Percentiles rank a stretch among this genome's conserved stretches.
Evolutionary conservation across 2,329 filamentous ascomycete species (phyloP).

Genomic region (Penicillium hordei): DNA sequence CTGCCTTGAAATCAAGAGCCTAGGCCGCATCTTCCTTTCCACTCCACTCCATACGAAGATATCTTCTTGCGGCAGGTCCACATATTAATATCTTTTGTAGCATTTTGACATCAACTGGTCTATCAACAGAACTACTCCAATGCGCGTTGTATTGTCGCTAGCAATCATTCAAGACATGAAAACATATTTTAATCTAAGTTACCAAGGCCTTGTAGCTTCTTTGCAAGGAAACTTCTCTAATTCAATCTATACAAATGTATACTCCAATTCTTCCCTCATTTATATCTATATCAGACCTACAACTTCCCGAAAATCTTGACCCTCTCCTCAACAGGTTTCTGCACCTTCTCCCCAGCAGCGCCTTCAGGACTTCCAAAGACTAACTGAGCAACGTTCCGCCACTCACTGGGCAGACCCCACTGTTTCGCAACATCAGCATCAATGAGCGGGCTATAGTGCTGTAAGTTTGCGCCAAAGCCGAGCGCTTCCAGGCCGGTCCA

Average conservation of each 20-base stretch:
- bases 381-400: conserved; percentile 78
- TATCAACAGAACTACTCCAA: no score
- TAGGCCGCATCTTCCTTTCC: no score
- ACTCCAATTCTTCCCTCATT: neutral
- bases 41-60: no score
- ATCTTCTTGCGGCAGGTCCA: no score
- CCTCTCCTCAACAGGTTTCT: conserved; percentile 64
- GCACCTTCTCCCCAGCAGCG: conserved; percentile 62
- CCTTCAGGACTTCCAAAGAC: conserved; percentile 69
- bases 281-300: conserved; percentile 2
- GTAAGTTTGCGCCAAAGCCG: conserved; percentile 82
- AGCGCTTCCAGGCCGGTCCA: conserved; percentile 83
- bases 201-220: neutral
- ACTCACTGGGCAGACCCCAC: conserved; percentile 70
- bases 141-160: no score
- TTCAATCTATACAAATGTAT: neutral
- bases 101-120: no score
- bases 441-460: conserved; percentile 90
- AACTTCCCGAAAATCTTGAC: conserved; percentile 60
- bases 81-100: no score
- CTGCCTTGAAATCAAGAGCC: no score
- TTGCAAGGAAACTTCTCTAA: neutral
- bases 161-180: no score
- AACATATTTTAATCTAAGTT: no score
- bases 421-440: conserved; percentile 67